Evolutionary conservation across 1,284 basidiomycete genomes (phyloP), one percentile per base, ranked within the genome.

Genomic region (Cutaneotrichosporon daszewskae): DNA sequence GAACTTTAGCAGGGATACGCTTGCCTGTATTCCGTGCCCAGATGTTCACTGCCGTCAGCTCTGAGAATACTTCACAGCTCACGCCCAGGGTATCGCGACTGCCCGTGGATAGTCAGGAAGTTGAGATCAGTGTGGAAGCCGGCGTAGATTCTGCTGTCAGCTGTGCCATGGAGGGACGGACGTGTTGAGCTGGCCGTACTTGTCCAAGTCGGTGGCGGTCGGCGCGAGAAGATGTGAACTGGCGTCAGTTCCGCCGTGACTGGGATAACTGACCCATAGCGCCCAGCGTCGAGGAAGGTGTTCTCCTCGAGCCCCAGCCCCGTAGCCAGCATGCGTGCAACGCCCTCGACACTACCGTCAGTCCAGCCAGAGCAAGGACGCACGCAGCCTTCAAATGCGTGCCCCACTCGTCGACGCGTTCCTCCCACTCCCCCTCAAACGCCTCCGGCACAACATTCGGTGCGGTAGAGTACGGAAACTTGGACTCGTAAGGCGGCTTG

Each of bases 21-120:
- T 85, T 88, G 19, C 89, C 89, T 0, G 84, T 82, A 60, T 95
- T 94, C 19, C 89, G 77, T 4, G 87, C 89, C 89, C 89, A 92
- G 40, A 94, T 85, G 64, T 92, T 79, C 33, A 71, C 64, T 66
- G 38, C 5, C 20, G 43, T 51, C 35, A 47, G 47, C 8, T 24
- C 9, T 11, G 13, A 16, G 11, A 5, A 10, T n/a, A 8, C 11
- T 11, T 16, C 9, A 26, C 14, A 12, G 51, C 67, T 57, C 29
- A 69, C 65, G 47, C 7, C 67, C 67, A 2, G 67, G 67, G 47
- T 68, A 69, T 16, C 67, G 49, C 17, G 87, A 91, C 41, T 85
- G 83, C 18, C 89, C 90, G 59, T 94, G 90, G 38, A 92, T 92
- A 4, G 89, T 91, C 51, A 74, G 50, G 43, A 72, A 72, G 58